Base-by-base conservation (phyloP, 2,329 filamentous ascomycete genomes). In the Bipolaris sorokiniana region DNA sequence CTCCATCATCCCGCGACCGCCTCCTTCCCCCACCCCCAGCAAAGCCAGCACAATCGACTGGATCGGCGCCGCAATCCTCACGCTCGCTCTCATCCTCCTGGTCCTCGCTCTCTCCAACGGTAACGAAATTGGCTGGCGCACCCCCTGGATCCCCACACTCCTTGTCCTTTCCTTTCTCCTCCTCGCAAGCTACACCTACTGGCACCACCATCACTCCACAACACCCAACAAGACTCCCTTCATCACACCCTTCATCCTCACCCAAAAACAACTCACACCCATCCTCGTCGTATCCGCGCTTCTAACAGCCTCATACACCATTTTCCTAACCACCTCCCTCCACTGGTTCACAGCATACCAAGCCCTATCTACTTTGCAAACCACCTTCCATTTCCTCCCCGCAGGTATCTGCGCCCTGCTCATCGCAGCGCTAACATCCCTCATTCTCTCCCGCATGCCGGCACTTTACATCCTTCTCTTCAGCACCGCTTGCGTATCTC, bases 91-190 rank as follows among this genome's bases (percentile, higher is more conserved):
- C 3, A 75, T 90, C 7, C 81, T 85, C 0, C 79, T 91, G 9
- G 79, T 90, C 34, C 88, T 90, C 57, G 85, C 87, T 0, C 77
- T 91, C 26, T 89, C 88, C 0, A 84, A 90, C 68, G 88, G 88
- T 18, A 90, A 89, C 62, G 84, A 88, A 0, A 84, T 87, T 1
- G 88, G 88, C 5, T 91, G 88, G 88, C 71, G 75, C 7, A 85
- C 83, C 0, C 81, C 87, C 0, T 90, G 86, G 83, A 80, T 90
- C 5, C 81, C 84, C 0, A 78, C 80, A 1, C 74, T 89, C 15
- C 84, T 90, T 34, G 83, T 85, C 2, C 74, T 87, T 3, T 83
- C 87, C 0, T 15, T 88, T 9, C 59, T 87, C 5, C 76, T 89
- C 13, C 76, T 90, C 3, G 77, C 73, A 3, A 72, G 78, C 1